Evolutionary conservation across 805 yeast species (phyloP).

Genomic region (Candida palmyrensis): DNA sequence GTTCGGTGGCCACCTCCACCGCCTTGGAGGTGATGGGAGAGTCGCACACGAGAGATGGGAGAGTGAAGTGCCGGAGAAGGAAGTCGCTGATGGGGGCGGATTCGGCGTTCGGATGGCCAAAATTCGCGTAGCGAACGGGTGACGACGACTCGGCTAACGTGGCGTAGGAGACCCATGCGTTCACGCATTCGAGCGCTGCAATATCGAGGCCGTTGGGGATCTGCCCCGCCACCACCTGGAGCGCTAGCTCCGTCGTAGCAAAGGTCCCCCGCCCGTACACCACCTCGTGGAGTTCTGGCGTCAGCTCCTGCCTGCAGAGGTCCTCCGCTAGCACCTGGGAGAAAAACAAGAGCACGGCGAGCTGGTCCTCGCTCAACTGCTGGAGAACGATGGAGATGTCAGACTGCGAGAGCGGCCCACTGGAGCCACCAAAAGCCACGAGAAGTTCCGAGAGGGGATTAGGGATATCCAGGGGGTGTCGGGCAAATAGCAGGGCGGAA

Average conservation of each 20-base stretch:
- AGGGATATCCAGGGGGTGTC: not conserved
- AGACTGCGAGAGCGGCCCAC: not conserved
- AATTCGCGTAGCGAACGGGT: conserved; percentile 21
- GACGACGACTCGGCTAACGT: conserved; percentile 32
- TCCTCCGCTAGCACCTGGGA: conserved; percentile 51
- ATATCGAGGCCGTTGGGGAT: conserved; percentile 9
- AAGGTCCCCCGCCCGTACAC: conserved; percentile 4
- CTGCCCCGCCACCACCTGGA: not conserved
- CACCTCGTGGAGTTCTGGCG: conserved; percentile 29
- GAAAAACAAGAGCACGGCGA: conserved; percentile 1
- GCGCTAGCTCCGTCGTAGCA: not conserved
- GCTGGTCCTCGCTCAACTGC: not conserved
- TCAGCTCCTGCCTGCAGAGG: conserved; percentile 28
- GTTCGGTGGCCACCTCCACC: conserved; percentile 35
- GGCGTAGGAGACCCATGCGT: conserved; percentile 34
- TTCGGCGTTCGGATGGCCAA: conserved; percentile 6
- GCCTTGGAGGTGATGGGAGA: conserved; percentile 14
- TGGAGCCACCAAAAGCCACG: not conserved
- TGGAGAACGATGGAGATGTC: no score
- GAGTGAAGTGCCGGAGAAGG: conserved; percentile 12
- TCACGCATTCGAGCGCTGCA: conserved; percentile 20
- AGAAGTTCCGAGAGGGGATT: not conserved
- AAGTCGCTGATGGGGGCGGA: conserved; percentile 8
- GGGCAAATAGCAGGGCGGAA: not conserved
- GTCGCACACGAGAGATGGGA: not conserved